These are phyloP conservation scores for Raphanus raphanistrum DNA, from an alignment of 345 rosid genomes.

Conservation along the genomic window DNA sequence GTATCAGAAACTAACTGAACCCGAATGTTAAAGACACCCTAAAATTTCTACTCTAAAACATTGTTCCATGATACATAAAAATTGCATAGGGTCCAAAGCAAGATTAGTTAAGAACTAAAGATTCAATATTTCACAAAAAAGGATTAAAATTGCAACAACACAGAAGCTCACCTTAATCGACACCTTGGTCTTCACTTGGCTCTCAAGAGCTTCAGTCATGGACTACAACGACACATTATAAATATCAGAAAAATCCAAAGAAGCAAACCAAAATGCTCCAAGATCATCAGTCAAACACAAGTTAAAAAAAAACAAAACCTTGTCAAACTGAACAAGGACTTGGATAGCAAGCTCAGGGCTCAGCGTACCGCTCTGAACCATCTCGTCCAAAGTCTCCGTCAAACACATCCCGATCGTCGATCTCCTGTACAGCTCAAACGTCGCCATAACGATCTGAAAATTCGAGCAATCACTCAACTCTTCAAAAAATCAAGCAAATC, in stretches of 20 bases:
- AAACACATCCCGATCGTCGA: constrained; percentile 97
- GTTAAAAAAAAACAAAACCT: constrained; percentile 62
- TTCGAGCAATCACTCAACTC: constrained; percentile 15
- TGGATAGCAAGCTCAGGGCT: constrained; percentile 94
- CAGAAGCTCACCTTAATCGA: constrained; percentile 61
- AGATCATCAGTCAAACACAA: neutral
- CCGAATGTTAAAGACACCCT: neutral
- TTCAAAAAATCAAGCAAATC: neutral
- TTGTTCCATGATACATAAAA: neutral
- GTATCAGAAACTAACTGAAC: neutral
- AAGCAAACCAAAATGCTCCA: neutral
- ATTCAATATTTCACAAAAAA: no score
- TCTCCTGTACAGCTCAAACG: constrained; percentile 94
- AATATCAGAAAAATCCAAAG: neutral
- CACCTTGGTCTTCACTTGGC: constrained; percentile 93
- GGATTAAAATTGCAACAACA: neutral
- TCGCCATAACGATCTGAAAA: constrained; percentile 58
- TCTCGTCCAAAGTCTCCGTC: constrained; percentile 94
- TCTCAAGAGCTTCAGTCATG: constrained; percentile 94
- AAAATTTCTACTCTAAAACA: neutral
- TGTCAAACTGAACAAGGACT: constrained; percentile 95
- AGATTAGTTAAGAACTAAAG: neutral
- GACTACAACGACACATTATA: constrained; percentile 48
- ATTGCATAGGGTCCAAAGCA: neutral
- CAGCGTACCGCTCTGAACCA: constrained; percentile 88